Base-by-base conservation (phyloP, 2,329 filamentous ascomycete genomes). In the Botryosphaeria dothidea region DNA sequence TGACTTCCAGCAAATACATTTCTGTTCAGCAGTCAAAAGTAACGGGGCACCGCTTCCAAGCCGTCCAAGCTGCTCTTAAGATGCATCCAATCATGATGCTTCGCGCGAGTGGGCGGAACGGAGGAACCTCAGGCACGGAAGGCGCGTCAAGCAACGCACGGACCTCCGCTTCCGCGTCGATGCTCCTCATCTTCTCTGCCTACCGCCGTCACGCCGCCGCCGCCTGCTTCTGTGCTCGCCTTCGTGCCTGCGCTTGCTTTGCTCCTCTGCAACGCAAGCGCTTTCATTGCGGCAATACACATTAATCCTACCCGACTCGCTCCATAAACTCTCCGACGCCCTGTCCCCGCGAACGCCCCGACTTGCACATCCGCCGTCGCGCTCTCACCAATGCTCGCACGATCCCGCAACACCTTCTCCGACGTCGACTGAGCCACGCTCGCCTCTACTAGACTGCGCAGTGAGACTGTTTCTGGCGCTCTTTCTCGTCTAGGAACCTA, bases 131-230 rank as follows among this genome's bases (percentile, higher is more conserved):
- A 34, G 4, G n/a, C 48, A 25, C 25, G 23, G 17, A 17, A 19
- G 7, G 48, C 17, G 17, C 48, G 25, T 34, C 8, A 23, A 34
- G 49, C 25, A 51, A 9, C 8, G 56, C 56, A 60, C 56, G 56
- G 27, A 23, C 56, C 56, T 46, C 3, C 9, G 56, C 38, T 46
- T 41, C 34, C 54, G 41, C 43, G 41, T 34, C 5, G 38, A 31
- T 17, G 54, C 54, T 29, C 23, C 54, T 46, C 56, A 45, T 60
- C 56, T 46, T 36, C 56, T 60, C 56, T 60, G 56, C 4, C 41
- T 41, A 46, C 43, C 56, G 15, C 38, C 38, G 56, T 60, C 56
- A 46, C 56, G 36, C 23, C 15, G 38, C 54, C 36, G 54, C 23
- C 54, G 23, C 15, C 36, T 23, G 54, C 38, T 25, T 58, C 13